Percentiles rank a stretch among this genome's conserved stretches.
phyloP scores from a whole-genome alignment of 768 basidiomycete species.

The Suillus variegatus region DNA sequence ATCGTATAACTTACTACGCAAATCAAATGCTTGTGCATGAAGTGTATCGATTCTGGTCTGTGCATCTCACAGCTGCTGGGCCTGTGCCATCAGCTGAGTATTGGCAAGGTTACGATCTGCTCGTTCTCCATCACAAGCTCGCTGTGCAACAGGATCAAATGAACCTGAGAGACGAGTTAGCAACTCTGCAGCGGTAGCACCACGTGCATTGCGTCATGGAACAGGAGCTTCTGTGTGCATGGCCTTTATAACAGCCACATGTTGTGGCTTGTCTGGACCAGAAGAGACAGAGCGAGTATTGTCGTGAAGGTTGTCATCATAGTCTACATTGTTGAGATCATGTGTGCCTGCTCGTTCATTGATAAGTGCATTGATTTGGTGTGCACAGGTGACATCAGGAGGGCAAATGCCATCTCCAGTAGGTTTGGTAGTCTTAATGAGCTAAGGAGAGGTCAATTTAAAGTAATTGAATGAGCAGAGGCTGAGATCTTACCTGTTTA shows the following conservation, averaged over 20 bases:
- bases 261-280: not conserved
- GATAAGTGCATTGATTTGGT: conserved; percentile 28
- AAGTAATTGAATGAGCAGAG: not conserved
- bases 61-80: conserved; percentile 24
- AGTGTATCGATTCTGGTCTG: conserved; percentile 20
- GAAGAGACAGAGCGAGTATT: not conserved
- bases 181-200: conserved; percentile 21
- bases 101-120: conserved; percentile 22
- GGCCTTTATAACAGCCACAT: conserved; percentile 7
- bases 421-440: conserved; percentile 28
- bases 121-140: conserved; percentile 23
- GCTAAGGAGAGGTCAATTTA: conserved; percentile 4
- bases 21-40: conserved; percentile 14
- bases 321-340: conserved; percentile 23
- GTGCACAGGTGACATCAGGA: conserved; percentile 23
- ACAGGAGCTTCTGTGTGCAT: conserved; percentile 6
- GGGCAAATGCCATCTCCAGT: conserved; percentile 27
- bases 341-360: conserved; percentile 22
- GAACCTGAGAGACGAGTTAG: conserved; percentile 19
- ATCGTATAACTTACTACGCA: not conserved
- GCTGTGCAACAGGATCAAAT: conserved; percentile 29
- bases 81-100: not conserved
- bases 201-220: conserved; percentile 5
- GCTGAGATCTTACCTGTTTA: conserved; percentile 19
- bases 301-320: not conserved